These are phyloP conservation scores for Bipolaris oryzae DNA, from an alignment of 2,329 filamentous ascomycete genomes.

Conservation along the genomic window DNA sequence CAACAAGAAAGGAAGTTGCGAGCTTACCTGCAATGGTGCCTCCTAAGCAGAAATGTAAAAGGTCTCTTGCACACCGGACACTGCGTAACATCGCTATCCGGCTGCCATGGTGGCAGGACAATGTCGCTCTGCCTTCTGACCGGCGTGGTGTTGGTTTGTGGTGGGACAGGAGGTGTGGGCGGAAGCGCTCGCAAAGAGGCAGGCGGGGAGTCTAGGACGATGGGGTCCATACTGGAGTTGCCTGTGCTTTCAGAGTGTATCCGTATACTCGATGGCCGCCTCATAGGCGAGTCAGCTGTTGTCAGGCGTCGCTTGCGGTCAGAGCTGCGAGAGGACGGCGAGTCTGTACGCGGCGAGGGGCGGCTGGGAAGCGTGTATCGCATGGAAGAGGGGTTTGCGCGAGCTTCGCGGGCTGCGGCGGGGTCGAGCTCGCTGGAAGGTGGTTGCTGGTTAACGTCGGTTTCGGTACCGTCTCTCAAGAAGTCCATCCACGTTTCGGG, in stretches of 20 bases:
- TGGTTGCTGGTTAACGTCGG: constrained; percentile 15
- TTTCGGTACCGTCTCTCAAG: constrained; percentile 32
- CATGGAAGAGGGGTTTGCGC: constrained; percentile 16
- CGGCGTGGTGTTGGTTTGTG: constrained; percentile 15
- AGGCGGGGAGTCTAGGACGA: constrained; percentile 31
- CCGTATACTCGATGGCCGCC: constrained; percentile 36
- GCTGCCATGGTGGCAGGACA: constrained; percentile 80
- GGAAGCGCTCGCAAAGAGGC: constrained; percentile 17
- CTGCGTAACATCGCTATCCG: constrained; percentile 78
- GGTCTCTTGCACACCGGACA: constrained; percentile 83
- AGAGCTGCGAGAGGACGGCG: constrained; percentile 27
- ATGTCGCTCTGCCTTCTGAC: constrained; percentile 52
- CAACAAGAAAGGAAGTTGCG: background rate
- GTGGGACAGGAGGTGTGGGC: constrained; percentile 16
- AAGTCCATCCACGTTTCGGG: constrained; percentile 48
- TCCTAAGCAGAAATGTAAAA: constrained; percentile 85
- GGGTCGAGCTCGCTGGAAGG: constrained; percentile 6
- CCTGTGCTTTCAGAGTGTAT: constrained; percentile 25
- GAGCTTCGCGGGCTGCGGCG: constrained; percentile 11
- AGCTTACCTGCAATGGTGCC: constrained; percentile 85
- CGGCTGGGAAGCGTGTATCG: constrained; percentile 29
- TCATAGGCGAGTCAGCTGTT: constrained; percentile 39
- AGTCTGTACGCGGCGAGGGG: constrained; percentile 25
- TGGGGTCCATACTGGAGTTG: constrained; percentile 28
- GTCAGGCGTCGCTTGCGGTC: constrained; percentile 48